Evolutionary conservation across 169 alveolate genomes (phyloP).

Genomic region (Plasmodium vivax): DNA sequence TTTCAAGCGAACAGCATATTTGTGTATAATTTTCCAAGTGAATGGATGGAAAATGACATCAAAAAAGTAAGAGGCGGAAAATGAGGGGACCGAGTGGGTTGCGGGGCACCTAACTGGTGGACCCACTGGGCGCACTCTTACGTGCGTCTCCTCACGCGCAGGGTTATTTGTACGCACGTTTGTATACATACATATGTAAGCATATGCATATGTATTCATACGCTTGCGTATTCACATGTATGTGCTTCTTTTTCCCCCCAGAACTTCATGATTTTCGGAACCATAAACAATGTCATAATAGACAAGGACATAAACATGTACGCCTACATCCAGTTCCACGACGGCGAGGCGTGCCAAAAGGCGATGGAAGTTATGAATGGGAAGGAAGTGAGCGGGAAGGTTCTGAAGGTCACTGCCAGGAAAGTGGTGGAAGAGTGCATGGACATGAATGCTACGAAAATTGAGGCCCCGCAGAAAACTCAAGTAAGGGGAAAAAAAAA

Average conservation of each 20-base stretch:
- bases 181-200: background rate
- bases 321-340: slow-evolving; percentile 92
- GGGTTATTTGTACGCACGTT: background rate
- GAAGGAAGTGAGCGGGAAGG: slow-evolving; percentile 86
- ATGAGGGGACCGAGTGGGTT: background rate
- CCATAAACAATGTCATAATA: slow-evolving; percentile 50
- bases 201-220: too few relatives aligned
- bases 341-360: slow-evolving; percentile 88
- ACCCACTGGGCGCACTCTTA: background rate
- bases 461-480: slow-evolving; percentile 37
- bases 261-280: slow-evolving; percentile 60
- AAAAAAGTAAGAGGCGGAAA: slow-evolving; percentile 34
- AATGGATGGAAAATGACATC: slow-evolving; percentile 64
- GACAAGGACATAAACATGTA: slow-evolving; percentile 87
- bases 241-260: background rate
- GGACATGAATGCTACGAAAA: slow-evolving; percentile 38
- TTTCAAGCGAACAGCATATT: slow-evolving; percentile 53
- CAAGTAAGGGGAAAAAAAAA: slow-evolving; percentile 24
- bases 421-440: slow-evolving; percentile 85
- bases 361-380: slow-evolving; percentile 93
- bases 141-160: background rate
- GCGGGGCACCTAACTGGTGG: background rate
- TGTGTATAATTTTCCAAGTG: slow-evolving; percentile 67
- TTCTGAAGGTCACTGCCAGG: slow-evolving; percentile 89
- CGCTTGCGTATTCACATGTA: too few relatives aligned